phyloP scores from a whole-genome alignment of 1,284 basidiomycete genomes.

The Somion occarium region DNA sequence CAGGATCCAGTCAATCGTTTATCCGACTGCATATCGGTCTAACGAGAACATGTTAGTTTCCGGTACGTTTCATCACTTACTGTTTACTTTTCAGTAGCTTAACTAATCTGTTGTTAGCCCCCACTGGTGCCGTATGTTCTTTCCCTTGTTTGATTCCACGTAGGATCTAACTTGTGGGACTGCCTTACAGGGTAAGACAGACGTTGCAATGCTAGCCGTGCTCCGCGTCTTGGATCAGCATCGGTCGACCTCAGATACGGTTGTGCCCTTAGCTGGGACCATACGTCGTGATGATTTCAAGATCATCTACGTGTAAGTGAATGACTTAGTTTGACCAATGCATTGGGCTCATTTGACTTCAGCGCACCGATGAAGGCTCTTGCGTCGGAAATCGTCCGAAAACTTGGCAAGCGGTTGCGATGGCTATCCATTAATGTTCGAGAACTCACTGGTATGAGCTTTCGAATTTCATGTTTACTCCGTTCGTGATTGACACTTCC shows the following conservation, averaged over 20 bases:
- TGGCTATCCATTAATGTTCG: conserved; percentile 89
- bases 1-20: conserved; percentile 94
- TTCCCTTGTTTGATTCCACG: neutral
- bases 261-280: conserved; percentile 40
- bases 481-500: conserved; percentile 4
- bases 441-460: conserved; percentile 81
- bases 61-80: conserved; percentile 46
- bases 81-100: neutral
- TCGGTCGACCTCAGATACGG: conserved; percentile 30
- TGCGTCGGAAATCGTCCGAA: conserved; percentile 93
- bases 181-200: conserved; percentile 89
- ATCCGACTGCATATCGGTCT: conserved; percentile 87
- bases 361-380: conserved; percentile 99
- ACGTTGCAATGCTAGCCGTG: conserved; percentile 94
- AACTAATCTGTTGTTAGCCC: conserved; percentile 49
- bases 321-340: neutral
- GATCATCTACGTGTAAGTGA: conserved; percentile 88
- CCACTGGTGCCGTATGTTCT: conserved; percentile 84
- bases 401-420: conserved; percentile 84
- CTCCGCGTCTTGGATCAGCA: conserved; percentile 84
- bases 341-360: neutral
- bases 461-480: neutral
- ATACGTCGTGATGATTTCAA: conserved; percentile 83
- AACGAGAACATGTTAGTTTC: conserved; percentile 98
- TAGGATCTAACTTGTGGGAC: conserved; percentile 4